phyloP scores from a whole-genome alignment of 2,329 filamentous ascomycete genomes.

The Drechslera avenae region DNA sequence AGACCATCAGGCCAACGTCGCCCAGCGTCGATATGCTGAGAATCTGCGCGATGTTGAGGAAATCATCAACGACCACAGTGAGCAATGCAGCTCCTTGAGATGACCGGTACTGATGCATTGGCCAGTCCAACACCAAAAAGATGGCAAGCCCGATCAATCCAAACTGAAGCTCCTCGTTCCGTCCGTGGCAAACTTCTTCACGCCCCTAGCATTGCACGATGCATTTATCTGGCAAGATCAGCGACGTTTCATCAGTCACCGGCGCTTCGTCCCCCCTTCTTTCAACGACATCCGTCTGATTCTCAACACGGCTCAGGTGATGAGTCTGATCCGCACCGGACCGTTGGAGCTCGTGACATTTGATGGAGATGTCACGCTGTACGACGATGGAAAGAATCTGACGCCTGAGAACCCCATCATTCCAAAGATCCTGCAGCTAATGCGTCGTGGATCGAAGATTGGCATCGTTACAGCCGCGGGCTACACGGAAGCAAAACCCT shows the following conservation, averaged over 20 bases:
- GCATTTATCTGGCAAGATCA: conserved; percentile 91
- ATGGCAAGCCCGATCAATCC: conserved; percentile 71
- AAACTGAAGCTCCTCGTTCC: conserved; percentile 93
- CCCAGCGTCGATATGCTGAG: conserved; percentile 88
- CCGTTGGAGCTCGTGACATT: conserved; percentile 88
- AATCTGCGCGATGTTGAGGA: conserved; percentile 93
- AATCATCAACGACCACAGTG: conserved; percentile 91
- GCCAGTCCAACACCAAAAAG: conserved; percentile 72
- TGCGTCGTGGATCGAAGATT: conserved; percentile 78
- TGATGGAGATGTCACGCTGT: conserved; percentile 96
- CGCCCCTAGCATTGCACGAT: conserved; percentile 80
- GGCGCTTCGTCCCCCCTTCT: conserved; percentile 91
- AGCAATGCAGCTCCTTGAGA: conserved; percentile 19
- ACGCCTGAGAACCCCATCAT: conserved; percentile 79
- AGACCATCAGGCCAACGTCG: conserved; percentile 74
- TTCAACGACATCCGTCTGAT: conserved; percentile 96
- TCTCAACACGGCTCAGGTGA: conserved; percentile 91
- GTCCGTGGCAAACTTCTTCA: conserved; percentile 92
- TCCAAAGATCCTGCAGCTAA: conserved; percentile 67
- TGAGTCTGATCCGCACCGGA: conserved; percentile 79
- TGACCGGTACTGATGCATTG: conserved; percentile 8
- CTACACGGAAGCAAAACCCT: conserved; percentile 84
- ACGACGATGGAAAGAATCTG: conserved; percentile 79
- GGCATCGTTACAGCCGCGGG: conserved; percentile 97
- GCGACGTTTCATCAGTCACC: conserved; percentile 82